Evolutionary conservation across 2,329 filamentous ascomycete species (phyloP), one percentile per base, ranked within the genome.

Genomic region (Aspergillus chevalieri): DNA sequence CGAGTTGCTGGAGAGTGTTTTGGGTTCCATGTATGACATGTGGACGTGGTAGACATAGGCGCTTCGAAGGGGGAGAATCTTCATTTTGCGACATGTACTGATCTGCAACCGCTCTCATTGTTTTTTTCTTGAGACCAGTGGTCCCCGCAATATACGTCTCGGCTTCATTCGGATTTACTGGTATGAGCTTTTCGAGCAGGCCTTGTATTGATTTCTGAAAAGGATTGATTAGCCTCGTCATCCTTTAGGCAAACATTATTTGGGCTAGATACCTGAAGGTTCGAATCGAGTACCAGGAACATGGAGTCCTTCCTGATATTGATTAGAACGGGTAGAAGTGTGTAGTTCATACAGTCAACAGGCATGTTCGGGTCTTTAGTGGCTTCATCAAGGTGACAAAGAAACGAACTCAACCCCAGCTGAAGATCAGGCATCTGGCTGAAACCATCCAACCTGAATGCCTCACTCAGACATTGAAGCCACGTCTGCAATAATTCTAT

Each of bases 21-120:
- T 47, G 12, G 17, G 49, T 9, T 60, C 66, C 64, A 61, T 74
- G 34, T 70, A 64, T 43, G 58, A 66, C 48, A 52, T 65, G 17
- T 69, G 67, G 41, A 7, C 50, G 59, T n/a, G 63, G 60, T 14
- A 71, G 51, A 30, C 69, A 67, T 8, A 59, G 52, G 17, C 67
- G 63, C 51, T 72, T 73, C n/a, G 63, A 52, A 21, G 65, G 56
- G 46, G 65, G 56, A 17, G 34, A 57, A 44, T 58, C 52, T 46
- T 56, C 56, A 26, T 56, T 53, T 39, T 47, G 50, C 43, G 55
- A 57, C 14, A 22, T 34, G 36, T 41, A 34, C 24, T 51, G 51
- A 33, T 5, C 38, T 19, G 38, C 17, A 19, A 41, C 6, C 17
- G 38, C 15, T 10, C 19, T 19, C 14, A 19, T 43, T n/a, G 19